Conservation (phyloP, 495 filamentous ascomycete genomes). For the Lepraria neglecta region DNA sequence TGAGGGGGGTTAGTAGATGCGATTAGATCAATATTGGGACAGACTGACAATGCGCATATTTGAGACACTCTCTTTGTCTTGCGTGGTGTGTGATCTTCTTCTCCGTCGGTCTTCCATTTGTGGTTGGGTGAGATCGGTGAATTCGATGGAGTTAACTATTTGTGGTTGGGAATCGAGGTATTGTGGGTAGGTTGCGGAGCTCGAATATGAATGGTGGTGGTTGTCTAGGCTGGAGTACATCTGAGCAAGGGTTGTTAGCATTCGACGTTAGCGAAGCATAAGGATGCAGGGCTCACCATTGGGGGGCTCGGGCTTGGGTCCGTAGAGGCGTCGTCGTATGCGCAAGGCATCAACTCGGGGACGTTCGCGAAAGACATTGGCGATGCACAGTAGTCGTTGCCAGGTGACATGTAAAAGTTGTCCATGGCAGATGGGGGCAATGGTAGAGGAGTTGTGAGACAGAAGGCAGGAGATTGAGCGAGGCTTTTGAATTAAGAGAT, state of each 20-base stretch:
- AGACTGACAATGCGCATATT: slow-evolving; percentile 30
- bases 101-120: slow-evolving; percentile 27
- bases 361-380: slow-evolving; percentile 24
- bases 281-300: slow-evolving; percentile 18
- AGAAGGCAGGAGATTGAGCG: slow-evolving; percentile 6
- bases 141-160: slow-evolving; percentile 28
- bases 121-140: slow-evolving; percentile 29
- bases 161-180: slow-evolving; percentile 21
- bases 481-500: neutral
- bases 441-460: neutral
- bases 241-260: slow-evolving; percentile 3
- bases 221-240: slow-evolving; percentile 23
- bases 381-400: slow-evolving; percentile 20
- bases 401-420: slow-evolving; percentile 16
- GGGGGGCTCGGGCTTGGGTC: slow-evolving; percentile 29
- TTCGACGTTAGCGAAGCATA: neutral
- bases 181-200: slow-evolving; percentile 19
- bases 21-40: too few relatives aligned
- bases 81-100: slow-evolving; percentile 24
- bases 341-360: slow-evolving; percentile 24
- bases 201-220: slow-evolving; percentile 12
- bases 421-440: slow-evolving; percentile 17
- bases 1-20: neutral
- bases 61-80: slow-evolving; percentile 27
- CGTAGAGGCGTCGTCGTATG: slow-evolving; percentile 26